phyloP scores from a whole-genome alignment of 768 basidiomycete species.

The Xerocomellus intermedius region DNA sequence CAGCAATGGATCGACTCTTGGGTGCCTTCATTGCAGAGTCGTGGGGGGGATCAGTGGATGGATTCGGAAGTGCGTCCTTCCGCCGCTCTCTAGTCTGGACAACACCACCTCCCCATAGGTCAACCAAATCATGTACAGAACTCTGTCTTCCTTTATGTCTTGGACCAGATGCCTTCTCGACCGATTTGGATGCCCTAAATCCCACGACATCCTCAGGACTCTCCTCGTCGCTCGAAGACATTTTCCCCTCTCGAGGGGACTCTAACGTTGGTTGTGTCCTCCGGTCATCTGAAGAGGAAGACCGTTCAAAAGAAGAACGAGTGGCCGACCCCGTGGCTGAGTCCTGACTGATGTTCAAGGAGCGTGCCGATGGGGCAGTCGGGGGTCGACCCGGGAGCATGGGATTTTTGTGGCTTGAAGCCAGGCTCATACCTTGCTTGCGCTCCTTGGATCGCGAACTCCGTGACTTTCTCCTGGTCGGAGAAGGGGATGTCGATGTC shows the following conservation, averaged over 20 bases:
- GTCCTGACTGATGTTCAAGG: constrained; percentile 12
- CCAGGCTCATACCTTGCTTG: constrained; percentile 10
- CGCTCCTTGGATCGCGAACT: constrained; percentile 39
- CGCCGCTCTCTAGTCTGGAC: constrained; percentile 44
- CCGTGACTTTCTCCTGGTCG: constrained; percentile 16
- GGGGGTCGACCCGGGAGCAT: constrained; percentile 4
- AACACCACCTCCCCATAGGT: constrained; percentile 67
- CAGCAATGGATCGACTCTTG: constrained; percentile 22
- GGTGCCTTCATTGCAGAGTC: constrained; percentile 16
- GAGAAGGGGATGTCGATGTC: constrained; percentile 19
- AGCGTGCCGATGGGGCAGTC: constrained; percentile 1
- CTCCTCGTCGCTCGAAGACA: constrained; percentile 57
- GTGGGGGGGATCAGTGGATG: constrained; percentile 16
- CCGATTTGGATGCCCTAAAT: constrained; percentile 21
- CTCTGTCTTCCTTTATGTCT: constrained; percentile 58
- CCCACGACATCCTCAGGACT: constrained; percentile 48
- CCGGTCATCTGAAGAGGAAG: constrained; percentile 48
- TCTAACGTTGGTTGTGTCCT: constrained; percentile 37
- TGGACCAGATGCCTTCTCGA: constrained; percentile 26
- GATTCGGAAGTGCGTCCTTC: constrained; percentile 19
- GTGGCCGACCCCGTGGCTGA: not conserved
- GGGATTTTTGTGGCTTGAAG: constrained; percentile 9
- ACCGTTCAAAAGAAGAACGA: constrained; percentile 12
- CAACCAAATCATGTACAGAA: constrained; percentile 82
- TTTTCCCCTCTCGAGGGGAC: constrained; percentile 28